Evolutionary conservation across 176 grass and related monocot genomes (phyloP).

Genomic region (Musa schizocarpa): DNA sequence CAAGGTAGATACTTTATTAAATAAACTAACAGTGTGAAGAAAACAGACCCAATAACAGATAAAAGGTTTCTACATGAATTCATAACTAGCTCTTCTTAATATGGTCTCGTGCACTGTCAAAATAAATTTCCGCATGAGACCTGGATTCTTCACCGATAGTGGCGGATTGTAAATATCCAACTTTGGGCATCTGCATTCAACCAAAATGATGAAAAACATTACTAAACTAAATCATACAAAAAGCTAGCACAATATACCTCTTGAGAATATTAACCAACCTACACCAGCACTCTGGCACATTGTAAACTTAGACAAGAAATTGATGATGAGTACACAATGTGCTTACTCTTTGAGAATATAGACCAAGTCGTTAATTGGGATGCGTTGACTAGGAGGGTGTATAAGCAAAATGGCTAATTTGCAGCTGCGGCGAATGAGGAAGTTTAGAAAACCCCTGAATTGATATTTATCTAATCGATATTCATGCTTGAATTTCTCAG

Average conservation of each 20-base stretch:
- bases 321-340: background rate
- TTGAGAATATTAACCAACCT: background rate
- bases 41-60: too few species aligned
- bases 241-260: background rate
- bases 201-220: background rate
- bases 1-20: too few species aligned
- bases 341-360: slow-evolving; percentile 28
- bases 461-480: slow-evolving; percentile 15
- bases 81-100: background rate
- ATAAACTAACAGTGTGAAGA: too few species aligned
- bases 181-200: background rate
- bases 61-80: background rate
- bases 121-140: background rate
- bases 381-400: background rate
- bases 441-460: slow-evolving; percentile 17
- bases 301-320: background rate
- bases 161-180: slow-evolving; percentile 1
- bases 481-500: slow-evolving; percentile 16
- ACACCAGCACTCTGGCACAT: too few species aligned
- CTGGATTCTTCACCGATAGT: background rate
- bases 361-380: background rate
- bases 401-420: slow-evolving; percentile 6
- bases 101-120: background rate
- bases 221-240: background rate
- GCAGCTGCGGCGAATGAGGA: slow-evolving; percentile 20